These are phyloP conservation scores for Populus hybrid DNA, from an alignment of 441 rosid species.

Conservation along the genomic window DNA sequence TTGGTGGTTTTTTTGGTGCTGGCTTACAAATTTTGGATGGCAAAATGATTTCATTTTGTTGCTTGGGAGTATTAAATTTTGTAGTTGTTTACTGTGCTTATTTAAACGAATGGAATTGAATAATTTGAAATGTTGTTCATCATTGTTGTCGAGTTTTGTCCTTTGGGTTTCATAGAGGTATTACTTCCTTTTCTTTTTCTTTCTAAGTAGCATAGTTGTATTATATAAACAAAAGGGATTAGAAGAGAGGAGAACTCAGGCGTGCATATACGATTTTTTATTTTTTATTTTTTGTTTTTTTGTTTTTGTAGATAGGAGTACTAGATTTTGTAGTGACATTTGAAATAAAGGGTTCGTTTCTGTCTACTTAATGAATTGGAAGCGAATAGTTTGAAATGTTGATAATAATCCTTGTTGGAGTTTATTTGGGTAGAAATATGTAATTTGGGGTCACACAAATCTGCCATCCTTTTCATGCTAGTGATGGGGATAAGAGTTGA, in stretches of 20 bases:
- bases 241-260: neutral
- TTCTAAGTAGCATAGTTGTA: no score
- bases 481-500: neutral
- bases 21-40: neutral
- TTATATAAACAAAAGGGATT: neutral
- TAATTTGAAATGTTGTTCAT: neutral
- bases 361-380: neutral
- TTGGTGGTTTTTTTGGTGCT: constrained; percentile 1
- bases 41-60: neutral
- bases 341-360: neutral
- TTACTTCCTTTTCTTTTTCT: neutral
- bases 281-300: no score
- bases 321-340: neutral
- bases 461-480: neutral
- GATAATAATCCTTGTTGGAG: neutral
- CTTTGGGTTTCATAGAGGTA: neutral
- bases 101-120: neutral
- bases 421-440: neutral
- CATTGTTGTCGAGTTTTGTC: neutral
- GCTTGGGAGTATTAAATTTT: neutral
- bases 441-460: neutral
- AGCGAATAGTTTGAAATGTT: neutral
- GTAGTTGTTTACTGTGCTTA: neutral
- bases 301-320: neutral
- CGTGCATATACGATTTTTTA: neutral